Conservation (phyloP, 164 flowering plant species). For the Chimonanthus salicifolius region DNA sequence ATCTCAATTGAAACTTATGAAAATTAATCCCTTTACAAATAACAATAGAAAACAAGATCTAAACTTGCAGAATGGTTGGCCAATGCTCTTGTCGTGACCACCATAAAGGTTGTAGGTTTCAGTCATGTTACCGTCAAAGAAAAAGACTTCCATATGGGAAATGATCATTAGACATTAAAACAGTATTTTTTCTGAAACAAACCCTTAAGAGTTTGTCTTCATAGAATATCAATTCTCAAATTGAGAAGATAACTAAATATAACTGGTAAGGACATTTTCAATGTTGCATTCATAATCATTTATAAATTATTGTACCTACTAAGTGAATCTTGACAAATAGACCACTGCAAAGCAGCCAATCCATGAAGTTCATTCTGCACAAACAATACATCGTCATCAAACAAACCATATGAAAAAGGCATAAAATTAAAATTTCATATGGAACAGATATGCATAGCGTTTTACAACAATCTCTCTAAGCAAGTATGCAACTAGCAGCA, state of each 20-base stretch:
- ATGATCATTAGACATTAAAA: neutral
- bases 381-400: neutral
- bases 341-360: conserved; percentile 92
- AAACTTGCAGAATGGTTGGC: too few relatives aligned
- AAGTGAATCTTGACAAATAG: conserved; percentile 93
- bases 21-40: too few relatives aligned
- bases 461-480: neutral
- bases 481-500: neutral
- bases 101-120: too few relatives aligned
- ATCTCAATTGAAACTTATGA: too few relatives aligned
- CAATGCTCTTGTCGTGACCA: too few relatives aligned
- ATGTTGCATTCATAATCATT: neutral
- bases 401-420: neutral
- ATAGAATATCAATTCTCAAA: neutral
- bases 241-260: neutral
- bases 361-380: conserved; percentile 94
- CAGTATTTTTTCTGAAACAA: neutral
- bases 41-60: too few relatives aligned
- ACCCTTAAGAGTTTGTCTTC: neutral
- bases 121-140: too few relatives aligned
- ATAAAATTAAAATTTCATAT: neutral
- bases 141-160: neutral
- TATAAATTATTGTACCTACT: conserved; percentile 35
- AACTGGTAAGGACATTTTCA: neutral
- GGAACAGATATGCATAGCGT: too few relatives aligned